Conservation (phyloP, 176 grass and related monocot species). For the Bonia amplexicaulis region DNA sequence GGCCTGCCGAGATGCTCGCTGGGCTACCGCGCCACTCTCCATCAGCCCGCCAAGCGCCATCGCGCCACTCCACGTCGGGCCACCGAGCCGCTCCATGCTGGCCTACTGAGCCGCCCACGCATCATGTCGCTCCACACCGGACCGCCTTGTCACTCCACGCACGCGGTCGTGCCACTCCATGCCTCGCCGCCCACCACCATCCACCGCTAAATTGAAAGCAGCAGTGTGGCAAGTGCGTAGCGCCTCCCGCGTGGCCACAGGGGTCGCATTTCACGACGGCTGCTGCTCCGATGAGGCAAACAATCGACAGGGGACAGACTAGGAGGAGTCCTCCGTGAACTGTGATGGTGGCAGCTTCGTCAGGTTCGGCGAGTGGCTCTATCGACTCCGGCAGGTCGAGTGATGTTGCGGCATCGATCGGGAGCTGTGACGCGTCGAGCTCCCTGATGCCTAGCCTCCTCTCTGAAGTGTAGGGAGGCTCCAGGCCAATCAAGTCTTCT, state of each 20-base stretch:
- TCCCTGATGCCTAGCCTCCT: not conserved
- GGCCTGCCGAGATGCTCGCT: no score
- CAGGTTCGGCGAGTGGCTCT: not conserved
- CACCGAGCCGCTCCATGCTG: no score
- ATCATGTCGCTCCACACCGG: no score
- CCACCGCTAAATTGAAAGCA: not conserved
- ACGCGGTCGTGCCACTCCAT: no score
- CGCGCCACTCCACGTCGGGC: no score
- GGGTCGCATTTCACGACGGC: not conserved
- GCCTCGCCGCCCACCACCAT: no score
- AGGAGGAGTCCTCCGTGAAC: not conserved
- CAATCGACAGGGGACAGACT: not conserved
- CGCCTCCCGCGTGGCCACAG: not conserved
- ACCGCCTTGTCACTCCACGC: no score
- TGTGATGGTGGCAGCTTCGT: not conserved
- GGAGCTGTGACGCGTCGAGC: not conserved
- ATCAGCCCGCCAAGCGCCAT: no score
- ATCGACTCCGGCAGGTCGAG: not conserved
- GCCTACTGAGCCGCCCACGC: no score
- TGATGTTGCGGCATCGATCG: not conserved
- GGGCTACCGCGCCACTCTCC: no score
- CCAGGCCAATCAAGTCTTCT: not conserved
- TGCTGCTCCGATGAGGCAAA: no score
- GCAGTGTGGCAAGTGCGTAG: not conserved
- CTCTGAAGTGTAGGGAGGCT: not conserved